Percentiles rank a stretch among this genome's conserved stretches.
phyloP scores from a whole-genome alignment of 805 yeast species.

The Pichia nakasei region DNA sequence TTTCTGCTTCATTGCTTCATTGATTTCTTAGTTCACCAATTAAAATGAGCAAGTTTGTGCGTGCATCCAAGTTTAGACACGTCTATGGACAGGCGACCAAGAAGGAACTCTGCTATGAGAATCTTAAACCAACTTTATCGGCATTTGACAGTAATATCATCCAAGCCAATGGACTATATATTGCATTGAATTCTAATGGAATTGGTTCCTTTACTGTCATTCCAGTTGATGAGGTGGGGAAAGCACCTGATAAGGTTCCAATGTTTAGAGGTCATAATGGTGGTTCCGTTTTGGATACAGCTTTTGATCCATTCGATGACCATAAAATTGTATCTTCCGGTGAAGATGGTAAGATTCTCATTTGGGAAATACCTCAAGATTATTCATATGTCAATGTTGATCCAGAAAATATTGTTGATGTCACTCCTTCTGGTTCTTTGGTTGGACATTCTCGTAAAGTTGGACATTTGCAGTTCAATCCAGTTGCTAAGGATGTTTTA shows the following conservation, averaged over 20 bases:
- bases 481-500: constrained; percentile 75
- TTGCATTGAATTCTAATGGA: constrained; percentile 84
- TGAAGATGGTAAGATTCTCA: constrained; percentile 68
- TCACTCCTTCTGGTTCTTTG: constrained; percentile 61
- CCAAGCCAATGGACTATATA: constrained; percentile 76
- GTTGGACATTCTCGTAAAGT: constrained; percentile 90
- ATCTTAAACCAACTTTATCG: constrained; percentile 70
- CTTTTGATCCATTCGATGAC: constrained; percentile 86
- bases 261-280: constrained; percentile 94
- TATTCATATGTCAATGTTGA: constrained; percentile 59
- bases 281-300: constrained; percentile 91
- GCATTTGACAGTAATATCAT: constrained; percentile 95
- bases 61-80: constrained; percentile 95
- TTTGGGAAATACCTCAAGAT: constrained; percentile 84
- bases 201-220: constrained; percentile 97
- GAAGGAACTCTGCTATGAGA: constrained; percentile 65
- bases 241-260: constrained; percentile 88
- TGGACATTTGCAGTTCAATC: constrained; percentile 86
- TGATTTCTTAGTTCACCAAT: not conserved
- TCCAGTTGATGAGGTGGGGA: constrained; percentile 80
- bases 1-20: no score
- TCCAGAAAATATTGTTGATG: constrained; percentile 48
- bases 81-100: constrained; percentile 85
- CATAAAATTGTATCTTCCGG: constrained; percentile 69
- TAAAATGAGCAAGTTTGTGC: constrained; percentile 66